A percentile compares a stretch with the other conserved stretches of the same genome.
Conservation (phyloP, 305 asterid genomes). For the Nicotiana rustica region DNA sequence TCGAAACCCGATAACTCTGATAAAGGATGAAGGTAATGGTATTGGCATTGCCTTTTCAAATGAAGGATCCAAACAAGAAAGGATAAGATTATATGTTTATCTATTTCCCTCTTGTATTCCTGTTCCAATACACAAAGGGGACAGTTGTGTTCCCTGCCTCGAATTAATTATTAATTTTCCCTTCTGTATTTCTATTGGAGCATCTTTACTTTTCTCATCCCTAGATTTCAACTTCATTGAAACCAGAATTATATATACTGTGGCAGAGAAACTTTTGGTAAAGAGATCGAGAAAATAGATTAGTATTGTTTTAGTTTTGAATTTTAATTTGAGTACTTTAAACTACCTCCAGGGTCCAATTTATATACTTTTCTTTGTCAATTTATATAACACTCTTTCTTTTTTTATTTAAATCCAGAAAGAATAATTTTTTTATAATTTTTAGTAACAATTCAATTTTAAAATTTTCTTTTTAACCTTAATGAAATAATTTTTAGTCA, state of each 20-base stretch:
- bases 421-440: no score
- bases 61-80: conserved; percentile 50
- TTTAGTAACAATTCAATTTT: no score
- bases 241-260: neutral
- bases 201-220: neutral
- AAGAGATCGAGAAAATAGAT: neutral
- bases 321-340: no score
- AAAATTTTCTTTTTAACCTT: no score
- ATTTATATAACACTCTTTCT: no score
- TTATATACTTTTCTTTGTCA: no score
- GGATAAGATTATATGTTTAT: conserved; percentile 53
- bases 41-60: conserved; percentile 44
- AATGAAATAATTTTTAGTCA: no score
- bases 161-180: conserved; percentile 42
- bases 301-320: no score
- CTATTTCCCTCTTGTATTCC: conserved; percentile 50
- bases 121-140: conserved; percentile 62
- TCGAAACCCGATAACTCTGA: no score
- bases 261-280: neutral
- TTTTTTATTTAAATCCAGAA: no score
- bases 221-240: neutral
- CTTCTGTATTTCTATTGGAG: neutral
- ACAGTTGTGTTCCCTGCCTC: conserved; percentile 68
- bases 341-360: no score
- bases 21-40: no score